Evolutionary conservation across 805 yeast genomes (phyloP), one percentile per base, ranked within the genome.

Genomic region (Kodamaea kaohsiungensis): DNA sequence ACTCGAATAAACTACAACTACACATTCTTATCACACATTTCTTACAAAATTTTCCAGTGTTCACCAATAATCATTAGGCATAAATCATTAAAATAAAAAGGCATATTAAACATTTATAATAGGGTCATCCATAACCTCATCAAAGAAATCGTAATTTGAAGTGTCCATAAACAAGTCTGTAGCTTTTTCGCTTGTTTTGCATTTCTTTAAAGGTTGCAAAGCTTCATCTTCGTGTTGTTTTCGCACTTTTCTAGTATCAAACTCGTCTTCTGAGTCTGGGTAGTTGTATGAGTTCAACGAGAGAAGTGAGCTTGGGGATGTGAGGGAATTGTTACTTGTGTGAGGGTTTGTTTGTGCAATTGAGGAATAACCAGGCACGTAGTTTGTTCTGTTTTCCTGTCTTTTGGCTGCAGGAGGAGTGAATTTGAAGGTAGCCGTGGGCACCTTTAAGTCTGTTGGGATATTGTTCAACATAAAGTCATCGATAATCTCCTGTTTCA

Each of bases 401-500:
- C 35, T 30, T 30, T 30, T 22, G 4, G 35, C 19, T 5, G 15
- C 12, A 22, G 42, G 45, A 16, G 37, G n/a, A 35, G 40, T 15
- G 47, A 49, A 40, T 19, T 42, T 49, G 48, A 49, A 49, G 42
- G 52, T 18, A 6, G 37, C 48, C n/a, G 50, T 47, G 40, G 47
- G 55, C 37, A 51, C 56, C 30, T 54, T 58, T 33, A 55, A 42
- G 9, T 56, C 59, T 12, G 67, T 66, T 46, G 73, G 75, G 39
- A 73, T 71, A 54, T 73, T 73, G 61, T 73, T 73, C 58, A 73
- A 61, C 51, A 64, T 55, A 53, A 73, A 73, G 56, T 73, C 78
- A 53, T 71, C 72, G 51, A 73, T 71, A 53, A 72, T 73, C 56
- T 73, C 77, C 56, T 73, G 76, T 53, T 72, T 73, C 59, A 73